Evolutionary conservation across 805 yeast genomes (phyloP).

Genomic region (Saccharomycodes ludwigii): DNA sequence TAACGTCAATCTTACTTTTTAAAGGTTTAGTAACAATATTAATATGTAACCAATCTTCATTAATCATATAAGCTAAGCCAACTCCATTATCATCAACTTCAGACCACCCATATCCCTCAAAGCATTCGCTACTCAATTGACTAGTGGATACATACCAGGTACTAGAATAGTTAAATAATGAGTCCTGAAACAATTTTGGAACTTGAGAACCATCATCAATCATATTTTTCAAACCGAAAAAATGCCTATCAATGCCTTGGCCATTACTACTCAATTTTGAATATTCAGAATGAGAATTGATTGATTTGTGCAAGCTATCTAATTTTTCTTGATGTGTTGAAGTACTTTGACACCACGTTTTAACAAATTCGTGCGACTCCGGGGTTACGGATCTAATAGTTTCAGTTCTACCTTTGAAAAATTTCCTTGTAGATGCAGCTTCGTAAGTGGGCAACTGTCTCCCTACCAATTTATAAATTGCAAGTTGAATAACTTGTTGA

Average conservation of each 20-base stretch:
- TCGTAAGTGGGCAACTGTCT: slow-evolving; percentile 84
- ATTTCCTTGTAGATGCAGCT: slow-evolving; percentile 88
- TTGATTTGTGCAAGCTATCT: slow-evolving; percentile 57
- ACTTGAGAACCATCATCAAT: slow-evolving; percentile 41
- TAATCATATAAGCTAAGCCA: slow-evolving; percentile 89
- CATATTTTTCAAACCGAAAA: slow-evolving; percentile 76
- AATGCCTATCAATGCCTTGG: slow-evolving; percentile 85
- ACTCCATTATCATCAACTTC: slow-evolving; percentile 90
- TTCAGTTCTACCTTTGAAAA: slow-evolving; percentile 85
- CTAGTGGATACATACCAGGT: slow-evolving; percentile 86
- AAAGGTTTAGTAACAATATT: slow-evolving; percentile 59
- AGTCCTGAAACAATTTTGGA: slow-evolving; percentile 64
- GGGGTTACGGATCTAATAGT: slow-evolving; percentile 75
- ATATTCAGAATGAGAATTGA: slow-evolving; percentile 61
- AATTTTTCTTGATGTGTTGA: slow-evolving; percentile 41
- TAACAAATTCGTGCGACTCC: slow-evolving; percentile 59
- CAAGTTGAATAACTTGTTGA: slow-evolving; percentile 85
- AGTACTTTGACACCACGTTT: slow-evolving; percentile 52
- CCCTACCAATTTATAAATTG: slow-evolving; percentile 75
- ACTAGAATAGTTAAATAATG: slow-evolving; percentile 60
- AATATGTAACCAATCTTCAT: slow-evolving; percentile 72
- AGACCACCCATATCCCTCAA: slow-evolving; percentile 92
- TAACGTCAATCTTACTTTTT: slow-evolving; percentile 14
- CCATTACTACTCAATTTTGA: slow-evolving; percentile 74
- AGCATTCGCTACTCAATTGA: slow-evolving; percentile 72